Percentiles rank a stretch among this genome's conserved stretches.
These are phyloP conservation scores for Cercis canadensis DNA, from an alignment of 306 rosid species.

Conservation along the genomic window DNA sequence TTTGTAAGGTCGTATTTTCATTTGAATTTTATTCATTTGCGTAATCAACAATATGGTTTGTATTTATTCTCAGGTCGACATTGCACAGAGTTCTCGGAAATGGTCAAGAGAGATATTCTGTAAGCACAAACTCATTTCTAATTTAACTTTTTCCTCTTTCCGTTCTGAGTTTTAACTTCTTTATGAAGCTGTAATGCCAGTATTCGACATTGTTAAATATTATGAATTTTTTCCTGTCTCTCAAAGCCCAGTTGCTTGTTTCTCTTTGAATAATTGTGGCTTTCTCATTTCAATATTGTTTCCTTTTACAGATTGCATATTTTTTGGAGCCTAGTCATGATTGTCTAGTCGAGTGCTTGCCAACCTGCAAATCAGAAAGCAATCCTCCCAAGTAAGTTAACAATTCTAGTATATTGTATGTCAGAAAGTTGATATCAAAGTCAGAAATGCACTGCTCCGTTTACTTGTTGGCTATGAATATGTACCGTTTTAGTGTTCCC, in stretches of 20 bases:
- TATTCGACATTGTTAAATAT: background rate
- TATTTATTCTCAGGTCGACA: slow-evolving; percentile 74
- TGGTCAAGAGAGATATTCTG: slow-evolving; percentile 89
- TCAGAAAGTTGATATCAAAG: slow-evolving; percentile 11
- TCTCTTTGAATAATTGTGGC: background rate
- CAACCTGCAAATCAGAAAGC: slow-evolving; percentile 80
- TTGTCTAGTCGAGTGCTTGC: slow-evolving; percentile 87
- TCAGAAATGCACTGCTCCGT: background rate
- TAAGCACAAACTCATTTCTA: slow-evolving; percentile 43
- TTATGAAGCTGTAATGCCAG: slow-evolving; percentile 1
- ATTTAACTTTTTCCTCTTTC: no score
- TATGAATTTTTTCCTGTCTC: no score
- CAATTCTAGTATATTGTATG: slow-evolving; percentile 1
- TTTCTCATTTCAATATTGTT: slow-evolving; percentile 31
- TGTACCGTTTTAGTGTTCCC: background rate
- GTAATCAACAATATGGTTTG: slow-evolving; percentile 26
- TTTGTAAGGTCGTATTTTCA: no score
- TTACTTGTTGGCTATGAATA: background rate
- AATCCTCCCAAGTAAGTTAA: slow-evolving; percentile 86
- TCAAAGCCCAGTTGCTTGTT: no score
- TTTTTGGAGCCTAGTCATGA: slow-evolving; percentile 85
- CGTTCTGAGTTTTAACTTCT: slow-evolving; percentile 5
- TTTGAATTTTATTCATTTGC: no score
- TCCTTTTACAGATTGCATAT: slow-evolving; percentile 70
- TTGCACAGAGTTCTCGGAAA: slow-evolving; percentile 87